Evolutionary conservation across 345 rosid species (phyloP), one percentile per base, ranked within the genome.

Genomic region (Camelina sativa): DNA sequence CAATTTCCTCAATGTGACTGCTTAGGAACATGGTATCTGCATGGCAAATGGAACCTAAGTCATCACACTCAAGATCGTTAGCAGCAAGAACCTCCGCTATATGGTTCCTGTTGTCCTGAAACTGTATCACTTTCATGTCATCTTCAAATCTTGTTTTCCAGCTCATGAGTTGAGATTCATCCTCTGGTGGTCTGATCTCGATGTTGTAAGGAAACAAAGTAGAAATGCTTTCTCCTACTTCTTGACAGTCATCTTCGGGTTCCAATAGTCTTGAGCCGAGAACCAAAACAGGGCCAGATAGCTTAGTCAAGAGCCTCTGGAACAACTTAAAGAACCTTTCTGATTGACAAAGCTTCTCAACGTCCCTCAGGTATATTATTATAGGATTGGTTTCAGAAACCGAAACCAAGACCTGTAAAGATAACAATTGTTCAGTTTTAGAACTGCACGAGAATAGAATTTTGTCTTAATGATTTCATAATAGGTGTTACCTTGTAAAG

Each of bases 31-130:
- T 75, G 0, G 97, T 87, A 81, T 96, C 98, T 34, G 95, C 87
- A 8, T 81, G 90, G 76, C 91, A 96, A 65, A 96, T 86, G 57
- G 93, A 86, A 64, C 85, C 87, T 80, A 96, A 80, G 79, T 91
- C 99, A 73, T 87, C 93, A 30, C 99, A 96, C 69, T 91, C 93
- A 23, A 96, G 84, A 73, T 91, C 98, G 77, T 96, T 96, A 40
- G 92, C 83, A 0, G 97, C 88, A 55, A 96, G 97, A 43, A 92
- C 98, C 76, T 96, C 97, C 2, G 91, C 88, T 60, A 91, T 92
- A 82, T 92, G 96, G 81, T 92, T 92, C 80, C 84, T 92, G 85
- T 91, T 96, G 75, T 96, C 99, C 81, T 87, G 96, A 80, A 84
- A 79, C 71, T 89, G 94, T 41, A 96, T 88, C 76, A 37, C 69